Evolutionary conservation across 768 basidiomycete species (phyloP).

Genomic region (Multifurca ochricompacta): DNA sequence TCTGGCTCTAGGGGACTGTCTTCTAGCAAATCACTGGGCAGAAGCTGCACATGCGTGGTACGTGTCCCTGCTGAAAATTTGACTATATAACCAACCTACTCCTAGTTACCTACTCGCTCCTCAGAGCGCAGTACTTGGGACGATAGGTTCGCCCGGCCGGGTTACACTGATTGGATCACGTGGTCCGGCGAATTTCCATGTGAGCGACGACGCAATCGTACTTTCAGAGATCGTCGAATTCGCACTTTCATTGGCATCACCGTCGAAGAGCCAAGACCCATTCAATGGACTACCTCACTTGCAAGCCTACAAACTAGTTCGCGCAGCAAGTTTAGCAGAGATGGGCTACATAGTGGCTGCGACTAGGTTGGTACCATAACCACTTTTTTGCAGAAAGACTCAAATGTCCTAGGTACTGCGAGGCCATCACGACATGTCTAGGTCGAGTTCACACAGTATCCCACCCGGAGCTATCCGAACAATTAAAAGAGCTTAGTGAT

Average conservation of each 20-base stretch:
- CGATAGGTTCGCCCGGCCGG: conserved; percentile 58
- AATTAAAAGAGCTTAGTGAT: conserved; percentile 71
- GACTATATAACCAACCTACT: not conserved
- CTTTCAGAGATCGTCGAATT: conserved; percentile 91
- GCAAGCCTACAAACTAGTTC: conserved; percentile 79
- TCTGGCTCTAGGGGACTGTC: conserved; percentile 76
- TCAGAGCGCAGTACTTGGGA: conserved; percentile 67
- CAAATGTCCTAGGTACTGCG: conserved; percentile 67
- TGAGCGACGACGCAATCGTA: conserved; percentile 68
- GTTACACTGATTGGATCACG: conserved; percentile 68
- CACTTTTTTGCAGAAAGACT: conserved; percentile 11
- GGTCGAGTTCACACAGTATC: conserved; percentile 58
- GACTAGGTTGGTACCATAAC: conserved; percentile 45
- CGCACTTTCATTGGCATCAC: conserved; percentile 66
- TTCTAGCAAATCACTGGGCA: conserved; percentile 60
- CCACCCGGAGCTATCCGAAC: conserved; percentile 57
- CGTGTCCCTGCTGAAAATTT: conserved; percentile 25
- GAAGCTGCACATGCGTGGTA: conserved; percentile 93
- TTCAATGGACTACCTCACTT: conserved; percentile 79
- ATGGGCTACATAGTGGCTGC: conserved; percentile 72
- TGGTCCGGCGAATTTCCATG: conserved; percentile 50
- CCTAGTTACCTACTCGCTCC: conserved; percentile 80
- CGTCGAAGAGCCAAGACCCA: conserved; percentile 76
- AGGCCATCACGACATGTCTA: conserved; percentile 71
- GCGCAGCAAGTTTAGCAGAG: conserved; percentile 72